Conservation (phyloP, 306 rosid species). For the Trifolium pratense region DNA sequence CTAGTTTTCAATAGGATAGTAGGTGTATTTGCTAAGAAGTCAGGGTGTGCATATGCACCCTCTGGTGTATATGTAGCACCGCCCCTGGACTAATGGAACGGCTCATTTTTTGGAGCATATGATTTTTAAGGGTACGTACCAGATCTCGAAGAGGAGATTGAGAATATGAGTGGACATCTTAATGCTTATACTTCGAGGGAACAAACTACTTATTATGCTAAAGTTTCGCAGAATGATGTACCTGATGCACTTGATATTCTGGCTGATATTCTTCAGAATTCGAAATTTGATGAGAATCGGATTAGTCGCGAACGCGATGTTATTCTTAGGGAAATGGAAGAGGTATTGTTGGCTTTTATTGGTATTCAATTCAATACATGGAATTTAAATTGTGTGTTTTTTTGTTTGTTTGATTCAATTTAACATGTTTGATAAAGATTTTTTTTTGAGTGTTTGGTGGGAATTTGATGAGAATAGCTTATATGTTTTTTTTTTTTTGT, state of each 20-base stretch:
- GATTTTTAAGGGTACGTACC: conserved; percentile 90
- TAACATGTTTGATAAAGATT: background rate
- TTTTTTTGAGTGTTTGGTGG: background rate
- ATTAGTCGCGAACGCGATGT: conserved; percentile 84
- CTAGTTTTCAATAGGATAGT: too few species aligned
- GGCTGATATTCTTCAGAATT: conserved; percentile 90
- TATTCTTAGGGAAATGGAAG: conserved; percentile 93
- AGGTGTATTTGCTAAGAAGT: too few species aligned
- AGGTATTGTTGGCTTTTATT: conserved; percentile 51
- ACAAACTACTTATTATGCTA: conserved; percentile 87
- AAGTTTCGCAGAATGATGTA: conserved; percentile 69
- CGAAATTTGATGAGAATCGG: conserved; percentile 69
- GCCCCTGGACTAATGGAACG: too few species aligned
- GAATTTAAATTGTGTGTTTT: background rate
- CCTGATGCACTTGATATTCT: conserved; percentile 74
- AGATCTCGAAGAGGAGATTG: conserved; percentile 83
- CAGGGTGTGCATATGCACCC: too few species aligned
- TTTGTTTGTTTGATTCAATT: background rate
- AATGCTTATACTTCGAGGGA: conserved; percentile 96
- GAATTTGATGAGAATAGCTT: background rate
- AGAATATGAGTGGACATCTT: conserved; percentile 96
- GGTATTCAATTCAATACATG: background rate
- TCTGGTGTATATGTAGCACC: too few species aligned
- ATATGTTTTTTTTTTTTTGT: too few species aligned
- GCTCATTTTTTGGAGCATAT: conserved; percentile 94